Evolutionary conservation across 1,284 basidiomycete genomes (phyloP), one percentile per base, ranked within the genome.

Genomic region (Moniliophthora roreri): DNA sequence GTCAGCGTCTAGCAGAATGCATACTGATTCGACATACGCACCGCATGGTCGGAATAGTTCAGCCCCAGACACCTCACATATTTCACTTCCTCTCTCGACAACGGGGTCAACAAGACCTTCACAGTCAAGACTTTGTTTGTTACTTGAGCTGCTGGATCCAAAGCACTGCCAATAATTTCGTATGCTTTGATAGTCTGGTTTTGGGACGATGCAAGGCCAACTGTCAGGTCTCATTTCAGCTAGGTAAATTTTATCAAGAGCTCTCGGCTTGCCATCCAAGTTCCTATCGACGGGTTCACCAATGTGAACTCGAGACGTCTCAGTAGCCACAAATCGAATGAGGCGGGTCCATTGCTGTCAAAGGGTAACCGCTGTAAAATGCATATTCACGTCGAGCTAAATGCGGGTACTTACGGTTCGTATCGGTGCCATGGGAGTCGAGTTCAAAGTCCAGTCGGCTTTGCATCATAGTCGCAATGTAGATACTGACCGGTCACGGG

Each of bases 291-390:
- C 74, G 0, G 91, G 91, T 66, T 93, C 79, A 38, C 92, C 91
- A 56, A 91, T 78, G 62, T 91, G 89, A 10, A 91, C 80, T 53
- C 80, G 73, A 6, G 78, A 74, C 1, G 89, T 91, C 70, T 91
- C 91, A n/a, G 71, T 73, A 11, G 91, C 90, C 16, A 89, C 77
- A 66, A 94, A 94, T 53, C 91, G 88, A 59, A 94, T 89, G 53
- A 93, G 79, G 40, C 91, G 84, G 23, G 82, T 83, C 90, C 90
- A 92, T 77, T 80, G 75, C 84, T 89, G 56, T 4, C 15, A 41
- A 46, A 16, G 9, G 9, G 28, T 23, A 13, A n/a, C n/a, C 23
- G 18, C 18, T 26, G 16, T 38, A n/a, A 39, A 24, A 4, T 23
- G 6, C 38, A 16, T 21, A 13, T 15, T 23, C 16, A 35, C 6